These are phyloP conservation scores for Gracilaria vermiculophylla DNA, from an alignment of 23 red algal genomes.

Conservation along the genomic window DNA sequence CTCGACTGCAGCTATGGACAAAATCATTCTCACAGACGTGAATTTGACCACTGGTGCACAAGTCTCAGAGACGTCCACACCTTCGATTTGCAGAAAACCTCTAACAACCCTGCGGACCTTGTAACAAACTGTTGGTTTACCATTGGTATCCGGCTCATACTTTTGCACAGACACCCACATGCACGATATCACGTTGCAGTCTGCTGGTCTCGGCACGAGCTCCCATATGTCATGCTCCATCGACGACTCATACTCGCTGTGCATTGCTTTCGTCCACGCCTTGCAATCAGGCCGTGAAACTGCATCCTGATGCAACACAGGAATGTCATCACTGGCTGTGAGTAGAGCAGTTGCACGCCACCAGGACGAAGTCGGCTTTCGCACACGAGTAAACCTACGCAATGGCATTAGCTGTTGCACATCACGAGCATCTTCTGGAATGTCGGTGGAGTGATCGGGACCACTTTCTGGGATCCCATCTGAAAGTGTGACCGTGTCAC, in stretches of 20 bases:
- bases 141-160: not conserved
- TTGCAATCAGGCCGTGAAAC: constrained; percentile 31
- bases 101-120: constrained; percentile 36
- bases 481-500: too few relatives aligned
- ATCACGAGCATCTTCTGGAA: too few relatives aligned
- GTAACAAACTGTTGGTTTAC: constrained; percentile 24
- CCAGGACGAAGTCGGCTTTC: not conserved
- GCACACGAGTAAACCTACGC: constrained; percentile 1
- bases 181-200: constrained; percentile 27
- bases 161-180: constrained; percentile 39
- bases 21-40: constrained; percentile 19
- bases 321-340: constrained; percentile 24
- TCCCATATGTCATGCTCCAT: constrained; percentile 46
- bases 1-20: not conserved
- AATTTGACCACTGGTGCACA: constrained; percentile 59
- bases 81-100: constrained; percentile 32
- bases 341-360: constrained; percentile 24
- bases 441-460: too few relatives aligned
- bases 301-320: constrained; percentile 1
- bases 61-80: constrained; percentile 23
- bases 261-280: constrained; percentile 23
- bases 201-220: constrained; percentile 15
- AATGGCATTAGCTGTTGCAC: not conserved
- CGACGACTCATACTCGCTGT: constrained; percentile 12
- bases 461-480: too few relatives aligned